Evolutionary conservation across 1,284 basidiomycete genomes (phyloP), one percentile per base, ranked within the genome.

Genomic region (Cutaneotrichosporon daszewskae): DNA sequence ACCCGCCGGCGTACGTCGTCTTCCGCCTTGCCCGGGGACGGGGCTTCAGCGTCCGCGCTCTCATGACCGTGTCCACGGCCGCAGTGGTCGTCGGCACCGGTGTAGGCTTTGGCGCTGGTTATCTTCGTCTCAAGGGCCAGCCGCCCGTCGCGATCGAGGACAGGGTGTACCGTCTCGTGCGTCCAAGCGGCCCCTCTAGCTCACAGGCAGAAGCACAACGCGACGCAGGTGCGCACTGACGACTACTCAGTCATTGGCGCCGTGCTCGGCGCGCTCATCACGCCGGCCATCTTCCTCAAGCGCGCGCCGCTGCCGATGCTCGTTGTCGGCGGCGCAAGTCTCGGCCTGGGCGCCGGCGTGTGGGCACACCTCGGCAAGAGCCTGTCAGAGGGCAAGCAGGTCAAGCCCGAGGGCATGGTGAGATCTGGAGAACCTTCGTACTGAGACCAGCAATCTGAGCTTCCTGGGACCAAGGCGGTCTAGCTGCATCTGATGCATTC

Each of bases 221-320:
- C 36, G 0, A 40, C 47, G 11, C 66, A 69, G 45, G 46, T 68
- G 8, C 55, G 59, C 24, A 51, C 57, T 10, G 68, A 72, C 44
- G 69, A 72, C 47, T 72, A 64, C 34, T 65, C 65, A 1, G 37
- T 69, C 20, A 72, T 72, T 26, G 65, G 66, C 17, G 60, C 64
- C 18, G 50, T 56, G 2, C 55, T 72, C 8, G 58, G 59, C 9
- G 61, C 53, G 7, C 45, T 72, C 16, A 26, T 70, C 32, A 37
- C 58, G 14, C 68, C 68, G 1, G 62, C 69, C 10, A 32, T 70
- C 32, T 63, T 72, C 49, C 58, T 69, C 19, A 43, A 48, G 11
- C 55, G 68, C 22, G 68, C 68, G 10, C 56, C 60, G 8, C 45
- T 66, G 3, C 43, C 55, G 12, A 43, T 32, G 8, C 53, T 70